Evolutionary conservation across 2,329 filamentous ascomycete genomes (phyloP), one percentile per base, ranked within the genome.

Genomic region (Sporothrix luriei): DNA sequence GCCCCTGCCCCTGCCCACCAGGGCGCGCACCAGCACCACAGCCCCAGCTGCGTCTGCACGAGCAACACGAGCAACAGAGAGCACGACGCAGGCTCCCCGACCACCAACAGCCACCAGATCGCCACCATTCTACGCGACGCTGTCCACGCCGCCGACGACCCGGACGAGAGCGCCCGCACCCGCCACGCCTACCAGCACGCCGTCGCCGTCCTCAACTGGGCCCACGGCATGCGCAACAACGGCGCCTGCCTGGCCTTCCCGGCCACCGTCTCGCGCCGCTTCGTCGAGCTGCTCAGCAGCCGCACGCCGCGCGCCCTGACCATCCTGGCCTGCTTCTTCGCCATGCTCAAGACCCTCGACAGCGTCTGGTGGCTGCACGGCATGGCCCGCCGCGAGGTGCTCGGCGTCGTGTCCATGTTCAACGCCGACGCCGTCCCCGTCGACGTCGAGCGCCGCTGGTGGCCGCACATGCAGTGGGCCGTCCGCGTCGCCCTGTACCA

Each of bases 331-430:
- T 88, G 86, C 76, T 91, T 90, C 76, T 90, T 90, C 74, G 88
- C 87, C 38, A 79, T 90, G 49, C 80, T 91, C 61, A 88, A 88
- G 75, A 83, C 84, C 46, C 81, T 90, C 72, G 85, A 89, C 71
- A 78, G 82, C 19, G 80, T 88, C 19, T 92, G 90, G 90, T 92
- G 90, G 90, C 80, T 91, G 38, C 83, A 87, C 24, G 88, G 89
- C 51, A 88, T 90, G 74, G 85, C 88, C 9, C 84, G 85, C 19
- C 84, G 87, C 69, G 87, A 92, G 74, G 86, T 92, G 19, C 84
- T 87, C 75, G 88, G 89, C 24, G 83, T 91, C 29, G 83, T 87
- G 24, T 84, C 83, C 48, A 78, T 88, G 48, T 88, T 88, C 75
- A 84, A 87, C 74, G 81, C 83, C 1, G 84, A 86, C 62, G 87